phyloP scores from a whole-genome alignment of 805 yeast genomes.

The Yarrowia keelungensis region DNA sequence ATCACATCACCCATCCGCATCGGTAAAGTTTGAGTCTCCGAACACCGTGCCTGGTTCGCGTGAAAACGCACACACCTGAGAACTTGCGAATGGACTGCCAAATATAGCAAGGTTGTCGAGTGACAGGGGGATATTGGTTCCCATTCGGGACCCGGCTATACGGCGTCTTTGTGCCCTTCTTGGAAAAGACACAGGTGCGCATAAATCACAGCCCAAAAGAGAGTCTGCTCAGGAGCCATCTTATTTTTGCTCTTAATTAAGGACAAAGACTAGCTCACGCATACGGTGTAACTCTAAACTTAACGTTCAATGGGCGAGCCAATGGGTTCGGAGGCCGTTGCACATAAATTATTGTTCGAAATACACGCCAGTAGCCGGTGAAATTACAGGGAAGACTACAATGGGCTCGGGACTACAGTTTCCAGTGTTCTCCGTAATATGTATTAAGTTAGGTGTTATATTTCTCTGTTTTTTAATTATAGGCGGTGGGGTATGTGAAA shows the following conservation, averaged over 20 bases:
- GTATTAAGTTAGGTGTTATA: slow-evolving; percentile 25
- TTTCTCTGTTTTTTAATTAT: slow-evolving; percentile 26
- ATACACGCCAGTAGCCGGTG: neutral
- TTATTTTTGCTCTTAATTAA: slow-evolving; percentile 27
- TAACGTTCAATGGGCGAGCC: no score
- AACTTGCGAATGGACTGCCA: neutral
- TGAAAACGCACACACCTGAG: no score
- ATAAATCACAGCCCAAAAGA: neutral
- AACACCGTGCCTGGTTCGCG: no score
- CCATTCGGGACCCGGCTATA: neutral
- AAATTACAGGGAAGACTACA: neutral
- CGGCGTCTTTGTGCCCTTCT: slow-evolving; percentile 6
- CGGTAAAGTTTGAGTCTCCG: neutral
- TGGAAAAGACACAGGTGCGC: slow-evolving; percentile 9
- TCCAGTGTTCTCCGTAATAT: neutral
- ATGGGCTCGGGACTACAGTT: neutral
- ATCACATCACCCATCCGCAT: no score
- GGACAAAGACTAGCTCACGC: slow-evolving; percentile 24
- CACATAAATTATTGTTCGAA: neutral
- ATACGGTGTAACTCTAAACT: neutral
- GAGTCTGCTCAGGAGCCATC: neutral
- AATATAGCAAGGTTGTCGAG: neutral
- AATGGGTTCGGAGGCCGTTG: no score
- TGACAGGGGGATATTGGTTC: neutral
- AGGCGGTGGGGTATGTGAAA: slow-evolving; percentile 21